Base-by-base conservation (phyloP, 2,329 filamentous ascomycete species). In the Ceratocystis destructans region DNA sequence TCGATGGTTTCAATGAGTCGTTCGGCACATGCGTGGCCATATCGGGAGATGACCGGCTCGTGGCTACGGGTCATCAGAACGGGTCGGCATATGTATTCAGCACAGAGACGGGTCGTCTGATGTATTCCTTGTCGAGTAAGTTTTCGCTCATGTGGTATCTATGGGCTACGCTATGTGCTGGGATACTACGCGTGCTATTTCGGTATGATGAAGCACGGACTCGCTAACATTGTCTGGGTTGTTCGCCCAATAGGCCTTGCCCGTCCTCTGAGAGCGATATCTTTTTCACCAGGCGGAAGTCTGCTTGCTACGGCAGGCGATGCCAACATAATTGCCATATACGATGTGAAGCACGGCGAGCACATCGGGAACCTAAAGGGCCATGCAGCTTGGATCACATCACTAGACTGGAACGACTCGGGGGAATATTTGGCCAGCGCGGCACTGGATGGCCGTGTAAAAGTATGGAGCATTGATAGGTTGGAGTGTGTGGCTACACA, bases 51-150 rank as follows among this genome's bases (percentile, higher is more conserved):
- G 93, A 92, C 64, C 86, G 84, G 69, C 88, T 90, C 75, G 95
- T 92, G 37, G 93, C 92, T 3, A 95, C 88, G 64, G 94, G 94
- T 0, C 93, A 99, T 76, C 89, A 96, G 74, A 96, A 89, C 72
- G 94, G 94, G 17, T 87, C 86, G 12, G 83, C 97, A 69, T 96
- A 96, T 77, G 85, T 99, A 69, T 99, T 97, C 80, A 92, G 91
- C 78, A 97, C 96, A 72, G 87, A 91, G 71, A 90, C 88, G 0
- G 89, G 90, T 2, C 84, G 90, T 65, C 84, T 99, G 71, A 80
- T 89, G 12, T 93, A 96, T 75, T 94, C 90, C 6, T 79, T 99
- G 28, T 87, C 90, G 65, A 87, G 89, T 89, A 77, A 57, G 61
- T 66, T 15, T 15, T 15, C 37, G 37, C 37, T 5, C 33, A 44